A percentile compares a stretch with the other conserved stretches of the same genome.
Conservation (phyloP, 2,329 filamentous ascomycete species). For the Colletotrichum orchidophilum region DNA sequence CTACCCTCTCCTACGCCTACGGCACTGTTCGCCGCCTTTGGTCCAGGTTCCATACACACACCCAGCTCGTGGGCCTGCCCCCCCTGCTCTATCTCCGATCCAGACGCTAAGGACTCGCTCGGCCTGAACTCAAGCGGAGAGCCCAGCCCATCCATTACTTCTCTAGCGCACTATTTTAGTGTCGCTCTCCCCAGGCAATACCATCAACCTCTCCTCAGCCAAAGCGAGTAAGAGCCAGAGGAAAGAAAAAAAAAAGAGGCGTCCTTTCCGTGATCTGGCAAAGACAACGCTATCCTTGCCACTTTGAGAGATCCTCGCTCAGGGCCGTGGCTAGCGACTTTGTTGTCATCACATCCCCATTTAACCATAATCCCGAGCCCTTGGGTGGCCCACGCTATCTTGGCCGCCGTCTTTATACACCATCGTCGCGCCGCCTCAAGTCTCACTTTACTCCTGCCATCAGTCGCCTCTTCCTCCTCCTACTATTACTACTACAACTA, state of each 20-base stretch:
- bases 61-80: conserved; percentile 22
- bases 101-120: conserved; percentile 33
- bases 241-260: conserved; percentile 26
- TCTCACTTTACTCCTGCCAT: conserved; percentile 31
- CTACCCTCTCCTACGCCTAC: conserved; percentile 19
- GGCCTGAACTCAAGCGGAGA: conserved; percentile 33
- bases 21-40: conserved; percentile 30
- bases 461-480: conserved; percentile 10
- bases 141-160: conserved; percentile 35
- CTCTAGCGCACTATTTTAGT: conserved; percentile 37
- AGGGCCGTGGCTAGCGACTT: conserved; percentile 36
- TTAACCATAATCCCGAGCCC: conserved; percentile 37
- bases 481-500: neutral
- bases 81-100: conserved; percentile 35
- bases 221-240: conserved; percentile 22
- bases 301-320: conserved; percentile 36
- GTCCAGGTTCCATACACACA: conserved; percentile 25
- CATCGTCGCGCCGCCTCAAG: conserved; percentile 36
- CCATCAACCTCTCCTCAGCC: conserved; percentile 26
- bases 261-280: conserved; percentile 33
- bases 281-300: conserved; percentile 36
- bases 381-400: conserved; percentile 36
- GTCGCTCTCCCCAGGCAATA: conserved; percentile 35
- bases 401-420: conserved; percentile 37
- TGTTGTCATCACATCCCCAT: conserved; percentile 36